These are phyloP conservation scores for Endoconidiophora polonica DNA, from an alignment of 2,329 filamentous ascomycete genomes.

Conservation along the genomic window DNA sequence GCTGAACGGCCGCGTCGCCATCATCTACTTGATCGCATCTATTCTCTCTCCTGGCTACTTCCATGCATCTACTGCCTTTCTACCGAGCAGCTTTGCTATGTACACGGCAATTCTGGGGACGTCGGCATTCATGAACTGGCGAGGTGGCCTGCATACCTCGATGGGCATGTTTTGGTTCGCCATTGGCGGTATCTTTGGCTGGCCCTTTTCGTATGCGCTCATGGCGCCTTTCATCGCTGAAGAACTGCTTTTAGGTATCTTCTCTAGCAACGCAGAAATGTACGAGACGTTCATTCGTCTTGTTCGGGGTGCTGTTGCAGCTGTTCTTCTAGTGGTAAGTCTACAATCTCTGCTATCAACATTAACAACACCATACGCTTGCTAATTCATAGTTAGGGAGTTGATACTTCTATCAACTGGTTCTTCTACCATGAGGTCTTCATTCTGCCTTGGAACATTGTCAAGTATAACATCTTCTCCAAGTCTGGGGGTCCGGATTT, in stretches of 20 bases:
- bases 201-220: slow-evolving; percentile 83
- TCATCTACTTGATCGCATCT: slow-evolving; percentile 66
- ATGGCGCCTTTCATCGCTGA: slow-evolving; percentile 67
- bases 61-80: slow-evolving; percentile 69
- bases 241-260: slow-evolving; percentile 43
- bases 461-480: slow-evolving; percentile 88
- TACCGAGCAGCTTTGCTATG: slow-evolving; percentile 96
- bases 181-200: slow-evolving; percentile 68
- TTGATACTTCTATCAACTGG: slow-evolving; percentile 57
- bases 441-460: slow-evolving; percentile 77
- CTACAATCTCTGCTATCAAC: neutral
- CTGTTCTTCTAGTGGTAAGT: slow-evolving; percentile 51
- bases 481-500: slow-evolving; percentile 70
- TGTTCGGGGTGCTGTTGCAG: slow-evolving; percentile 48
- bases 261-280: slow-evolving; percentile 41
- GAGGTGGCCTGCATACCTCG: slow-evolving; percentile 59
- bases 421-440: slow-evolving; percentile 72
- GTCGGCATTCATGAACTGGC: slow-evolving; percentile 81
- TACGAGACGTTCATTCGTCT: slow-evolving; percentile 44
- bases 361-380: too few species aligned
- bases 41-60: slow-evolving; percentile 82
- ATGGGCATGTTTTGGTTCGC: slow-evolving; percentile 85
- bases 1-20: slow-evolving; percentile 66
- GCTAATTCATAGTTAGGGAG: slow-evolving; percentile 29
- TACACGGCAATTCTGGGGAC: slow-evolving; percentile 77